A percentile compares a stretch with the other conserved stretches of the same genome.
These are phyloP conservation scores for Amanita inopinata DNA, from an alignment of 768 basidiomycete genomes.

Conservation along the genomic window DNA sequence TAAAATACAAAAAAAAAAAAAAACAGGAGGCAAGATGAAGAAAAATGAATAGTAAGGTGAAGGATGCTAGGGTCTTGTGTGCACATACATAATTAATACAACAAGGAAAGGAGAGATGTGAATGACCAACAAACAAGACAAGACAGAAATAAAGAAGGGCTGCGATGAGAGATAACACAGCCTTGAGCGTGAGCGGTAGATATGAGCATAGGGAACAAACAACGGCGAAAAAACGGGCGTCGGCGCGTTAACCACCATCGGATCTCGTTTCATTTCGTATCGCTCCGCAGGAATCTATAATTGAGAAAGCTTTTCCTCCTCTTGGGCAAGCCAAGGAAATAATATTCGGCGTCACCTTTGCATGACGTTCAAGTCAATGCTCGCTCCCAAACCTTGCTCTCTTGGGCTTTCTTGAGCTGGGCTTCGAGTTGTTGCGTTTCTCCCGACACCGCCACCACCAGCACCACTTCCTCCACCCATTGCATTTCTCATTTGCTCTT, in stretches of 20 bases:
- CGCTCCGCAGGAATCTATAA: too few species aligned
- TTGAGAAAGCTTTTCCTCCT: too few species aligned
- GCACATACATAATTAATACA: conserved; percentile 5
- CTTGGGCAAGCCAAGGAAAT: neutral
- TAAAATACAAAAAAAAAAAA: neutral
- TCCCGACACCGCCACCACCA: neutral
- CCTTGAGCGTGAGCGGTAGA: too few species aligned
- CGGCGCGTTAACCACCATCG: too few species aligned
- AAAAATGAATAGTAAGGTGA: neutral
- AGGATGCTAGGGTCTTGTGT: neutral
- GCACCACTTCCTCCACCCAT: conserved; percentile 15
- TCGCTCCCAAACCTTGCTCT: conserved; percentile 27
- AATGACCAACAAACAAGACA: conserved; percentile 3
- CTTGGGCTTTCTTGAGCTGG: conserved; percentile 17
- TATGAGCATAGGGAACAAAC: too few species aligned
- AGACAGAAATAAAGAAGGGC: conserved; percentile 4
- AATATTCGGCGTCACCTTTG: conserved; percentile 22
- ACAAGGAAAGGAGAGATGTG: conserved; percentile 6
- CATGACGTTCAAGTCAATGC: conserved; percentile 30
- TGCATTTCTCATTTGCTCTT: conserved; percentile 46
- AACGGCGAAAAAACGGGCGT: too few species aligned
- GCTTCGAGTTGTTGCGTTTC: too few species aligned
- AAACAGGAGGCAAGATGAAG: neutral
- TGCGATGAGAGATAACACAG: conserved; percentile 1
- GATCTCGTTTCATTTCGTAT: too few species aligned